These are phyloP conservation scores for Cenococcum geophilum DNA, from an alignment of 495 filamentous ascomycete genomes.

Conservation along the genomic window DNA sequence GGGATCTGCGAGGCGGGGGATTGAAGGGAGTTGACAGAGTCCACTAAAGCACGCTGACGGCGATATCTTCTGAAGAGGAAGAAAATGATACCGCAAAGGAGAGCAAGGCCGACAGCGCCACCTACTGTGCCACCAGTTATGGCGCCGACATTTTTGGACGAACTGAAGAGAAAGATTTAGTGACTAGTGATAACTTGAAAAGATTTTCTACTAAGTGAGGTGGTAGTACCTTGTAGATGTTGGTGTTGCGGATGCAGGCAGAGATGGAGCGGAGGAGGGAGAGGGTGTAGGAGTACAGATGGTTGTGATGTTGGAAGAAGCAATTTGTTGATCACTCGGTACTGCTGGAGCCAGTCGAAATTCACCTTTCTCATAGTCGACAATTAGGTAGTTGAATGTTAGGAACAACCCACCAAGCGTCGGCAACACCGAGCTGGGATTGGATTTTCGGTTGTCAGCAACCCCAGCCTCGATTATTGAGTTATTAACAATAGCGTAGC, in stretches of 20 bases:
- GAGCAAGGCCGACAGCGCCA: constrained; percentile 1
- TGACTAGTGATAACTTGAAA: too few relatives aligned
- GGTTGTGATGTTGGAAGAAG: too few relatives aligned
- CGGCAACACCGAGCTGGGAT: background rate
- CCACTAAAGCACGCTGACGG: too few relatives aligned
- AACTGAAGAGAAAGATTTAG: too few relatives aligned
- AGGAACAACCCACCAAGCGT: constrained; percentile 1
- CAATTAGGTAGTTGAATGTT: constrained; percentile 1
- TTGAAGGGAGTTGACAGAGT: too few relatives aligned
- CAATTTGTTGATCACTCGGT: background rate
- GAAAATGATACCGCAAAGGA: background rate
- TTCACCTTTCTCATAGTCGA: constrained; percentile 2
- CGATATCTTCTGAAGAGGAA: constrained; percentile 1
- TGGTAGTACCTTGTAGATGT: too few relatives aligned
- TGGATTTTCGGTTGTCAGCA: background rate
- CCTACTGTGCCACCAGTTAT: constrained; percentile 12
- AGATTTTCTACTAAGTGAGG: too few relatives aligned
- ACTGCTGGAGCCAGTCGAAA: background rate
- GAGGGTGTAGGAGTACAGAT: too few relatives aligned
- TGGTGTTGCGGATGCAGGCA: too few relatives aligned
- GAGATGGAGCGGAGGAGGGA: too few relatives aligned
- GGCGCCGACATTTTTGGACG: constrained; percentile 3
- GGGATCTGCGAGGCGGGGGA: too few relatives aligned
- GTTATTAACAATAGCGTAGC: constrained; percentile 4
- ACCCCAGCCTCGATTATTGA: background rate